These are phyloP conservation scores for Beauveria rudraprayagi DNA, from an alignment of 2,329 filamentous ascomycete genomes.

Conservation along the genomic window DNA sequence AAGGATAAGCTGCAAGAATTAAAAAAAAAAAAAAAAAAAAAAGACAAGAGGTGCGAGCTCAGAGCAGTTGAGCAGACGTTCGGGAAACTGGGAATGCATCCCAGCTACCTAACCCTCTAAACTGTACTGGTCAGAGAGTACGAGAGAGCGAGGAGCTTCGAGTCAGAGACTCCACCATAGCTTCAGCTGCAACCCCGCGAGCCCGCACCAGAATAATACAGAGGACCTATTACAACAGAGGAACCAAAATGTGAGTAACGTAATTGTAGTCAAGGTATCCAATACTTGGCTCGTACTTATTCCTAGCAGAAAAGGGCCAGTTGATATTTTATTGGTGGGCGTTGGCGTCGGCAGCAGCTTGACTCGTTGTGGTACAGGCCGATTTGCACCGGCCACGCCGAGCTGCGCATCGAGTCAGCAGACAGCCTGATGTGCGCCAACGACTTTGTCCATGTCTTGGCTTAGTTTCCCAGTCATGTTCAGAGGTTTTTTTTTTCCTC, in stretches of 20 bases:
- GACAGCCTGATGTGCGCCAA: background rate
- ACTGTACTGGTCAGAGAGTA: background rate
- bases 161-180: constrained; percentile 10
- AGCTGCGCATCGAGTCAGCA: constrained; percentile 5
- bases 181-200: constrained; percentile 4
- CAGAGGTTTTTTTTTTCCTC: background rate
- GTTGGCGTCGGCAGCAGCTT: constrained; percentile 1
- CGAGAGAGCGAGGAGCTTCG: constrained; percentile 5
- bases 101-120: too few species aligned
- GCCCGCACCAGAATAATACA: background rate
- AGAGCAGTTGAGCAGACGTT: too few species aligned
- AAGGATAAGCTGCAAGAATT: background rate
- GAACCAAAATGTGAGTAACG: background rate
- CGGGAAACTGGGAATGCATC: too few species aligned
- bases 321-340: background rate
- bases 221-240: background rate
- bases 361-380: background rate
- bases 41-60: background rate
- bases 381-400: constrained; percentile 5
- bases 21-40: background rate
- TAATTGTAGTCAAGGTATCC: too few species aligned
- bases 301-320: background rate
- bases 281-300: too few species aligned
- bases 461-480: background rate
- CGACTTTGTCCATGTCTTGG: background rate